These are phyloP conservation scores for Talaromyces amestolkiae DNA, from an alignment of 2,329 filamentous ascomycete genomes.

Conservation along the genomic window DNA sequence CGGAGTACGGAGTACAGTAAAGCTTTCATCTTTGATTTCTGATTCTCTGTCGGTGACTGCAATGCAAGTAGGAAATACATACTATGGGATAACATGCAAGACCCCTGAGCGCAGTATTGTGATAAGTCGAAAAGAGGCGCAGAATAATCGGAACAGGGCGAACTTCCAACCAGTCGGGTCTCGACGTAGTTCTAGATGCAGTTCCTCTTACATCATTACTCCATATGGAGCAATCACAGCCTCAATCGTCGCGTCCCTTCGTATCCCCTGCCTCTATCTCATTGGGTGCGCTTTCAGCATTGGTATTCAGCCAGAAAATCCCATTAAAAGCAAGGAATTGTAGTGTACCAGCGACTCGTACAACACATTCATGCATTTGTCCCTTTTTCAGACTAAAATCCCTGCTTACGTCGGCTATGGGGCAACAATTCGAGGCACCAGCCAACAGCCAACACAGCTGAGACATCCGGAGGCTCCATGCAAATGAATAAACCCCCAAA, in stretches of 20 bases:
- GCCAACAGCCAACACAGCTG: neutral
- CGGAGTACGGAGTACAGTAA: too few species aligned
- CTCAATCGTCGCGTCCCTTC: neutral
- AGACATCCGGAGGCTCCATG: neutral
- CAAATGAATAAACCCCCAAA: neutral
- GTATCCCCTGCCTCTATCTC: neutral
- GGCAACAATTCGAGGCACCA: neutral
- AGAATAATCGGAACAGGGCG: neutral
- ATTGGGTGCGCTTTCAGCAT: neutral
- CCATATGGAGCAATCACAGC: neutral
- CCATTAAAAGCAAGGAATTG: neutral
- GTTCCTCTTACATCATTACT: slow-evolving; percentile 1
- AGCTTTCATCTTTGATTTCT: neutral
- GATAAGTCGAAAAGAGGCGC: neutral
- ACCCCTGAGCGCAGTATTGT: neutral
- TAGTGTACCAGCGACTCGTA: neutral
- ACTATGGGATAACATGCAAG: neutral
- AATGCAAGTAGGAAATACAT: neutral
- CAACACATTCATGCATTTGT: neutral
- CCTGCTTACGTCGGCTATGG: neutral
- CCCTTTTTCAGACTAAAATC: neutral
- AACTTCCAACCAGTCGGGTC: neutral
- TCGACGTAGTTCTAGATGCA: neutral
- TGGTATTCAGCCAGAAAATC: neutral
- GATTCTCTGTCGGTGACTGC: neutral